Base-by-base conservation (phyloP, 805 yeast species). In the Candida argentea region DNA sequence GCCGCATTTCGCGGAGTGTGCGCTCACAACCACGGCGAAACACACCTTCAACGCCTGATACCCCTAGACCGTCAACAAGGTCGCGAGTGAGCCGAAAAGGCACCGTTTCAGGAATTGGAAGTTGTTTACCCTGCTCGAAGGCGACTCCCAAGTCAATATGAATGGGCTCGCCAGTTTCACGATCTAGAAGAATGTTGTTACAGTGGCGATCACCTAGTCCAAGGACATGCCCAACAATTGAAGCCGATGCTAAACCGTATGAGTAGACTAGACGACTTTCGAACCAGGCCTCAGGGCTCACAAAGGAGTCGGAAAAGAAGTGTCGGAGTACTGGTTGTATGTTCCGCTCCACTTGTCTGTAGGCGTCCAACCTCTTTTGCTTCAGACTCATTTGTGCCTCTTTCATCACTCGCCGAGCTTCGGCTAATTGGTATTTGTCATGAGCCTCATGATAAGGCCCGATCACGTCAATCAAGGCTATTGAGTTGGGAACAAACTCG, bases 91-190 rank as follows among this genome's bases (percentile, higher is more conserved):
- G 57, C 36, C 99, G 57, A 48, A 91, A 93, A 4, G 99, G 98
- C 5, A 93, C 94, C 0, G 81, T 67, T 44, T 91, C 99, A 0
- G 99, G 98, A 6, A 89, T 70, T 0, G 89, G 78, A 22, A 91
- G 58, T 9, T 75, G 55, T 41, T 70, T 76, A 1, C 97, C 98
- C 44, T 86, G 95, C 49, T 91, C 98, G 57, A 91, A 91, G 0
- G 97, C 93, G 25, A 91, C 87, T 0, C 98, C 99, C 11, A 91
- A 57, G 51, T 91, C 99, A 40, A 91, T 93, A 48, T 93, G 98
- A 15, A 91, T 76, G 0, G 95, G 94, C 42, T 87, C 95, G 0
- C 97, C 97, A 0, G 83, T 67, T n/a, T 50, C 44, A 27, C 65
- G 63, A 49, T 91, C 96, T n/a, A 91, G 46, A 26, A 91, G 52